Evolutionary conservation across 2,329 filamentous ascomycete species (phyloP).

Genomic region (Hypoxylon sp.): DNA sequence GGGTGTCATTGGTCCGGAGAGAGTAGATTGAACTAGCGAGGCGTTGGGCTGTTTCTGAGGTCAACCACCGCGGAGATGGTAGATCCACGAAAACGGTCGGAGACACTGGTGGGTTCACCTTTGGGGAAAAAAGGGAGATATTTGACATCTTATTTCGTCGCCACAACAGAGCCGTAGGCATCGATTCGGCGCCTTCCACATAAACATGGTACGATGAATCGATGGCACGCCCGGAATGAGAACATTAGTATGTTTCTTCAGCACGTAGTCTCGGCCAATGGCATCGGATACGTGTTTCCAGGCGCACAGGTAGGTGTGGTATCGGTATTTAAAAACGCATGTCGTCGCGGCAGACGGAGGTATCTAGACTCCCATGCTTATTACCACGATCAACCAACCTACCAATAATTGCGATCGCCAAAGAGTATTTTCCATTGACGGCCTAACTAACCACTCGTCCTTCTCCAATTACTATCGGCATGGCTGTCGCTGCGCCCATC

Average conservation of each 20-base stretch:
- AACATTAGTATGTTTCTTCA: constrained; percentile 1
- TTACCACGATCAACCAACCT: constrained; percentile 11
- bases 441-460: background rate
- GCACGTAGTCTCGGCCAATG: constrained; percentile 21
- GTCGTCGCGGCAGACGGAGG: background rate
- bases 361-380: constrained; percentile 10
- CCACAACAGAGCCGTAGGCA: constrained; percentile 16
- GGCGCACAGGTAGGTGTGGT: constrained; percentile 2
- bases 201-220: constrained; percentile 35
- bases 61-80: constrained; percentile 42
- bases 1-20: background rate
- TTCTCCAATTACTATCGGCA: constrained; percentile 42
- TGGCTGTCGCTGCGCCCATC: constrained; percentile 64
- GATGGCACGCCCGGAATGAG: constrained; percentile 16
- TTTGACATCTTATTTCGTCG: constrained; percentile 17
- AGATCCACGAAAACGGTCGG: constrained; percentile 40
- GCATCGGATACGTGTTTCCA: constrained; percentile 7
- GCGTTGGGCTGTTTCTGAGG: constrained; percentile 5
- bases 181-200: constrained; percentile 33
- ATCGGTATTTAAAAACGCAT: constrained; percentile 30
- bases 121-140: constrained; percentile 7
- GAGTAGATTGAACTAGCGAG: constrained; percentile 18
- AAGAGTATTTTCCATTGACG: background rate
- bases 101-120: constrained; percentile 33
- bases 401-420: background rate